Conservation (phyloP, 768 basidiomycete genomes). For the Glaciozyma antarctica region DNA sequence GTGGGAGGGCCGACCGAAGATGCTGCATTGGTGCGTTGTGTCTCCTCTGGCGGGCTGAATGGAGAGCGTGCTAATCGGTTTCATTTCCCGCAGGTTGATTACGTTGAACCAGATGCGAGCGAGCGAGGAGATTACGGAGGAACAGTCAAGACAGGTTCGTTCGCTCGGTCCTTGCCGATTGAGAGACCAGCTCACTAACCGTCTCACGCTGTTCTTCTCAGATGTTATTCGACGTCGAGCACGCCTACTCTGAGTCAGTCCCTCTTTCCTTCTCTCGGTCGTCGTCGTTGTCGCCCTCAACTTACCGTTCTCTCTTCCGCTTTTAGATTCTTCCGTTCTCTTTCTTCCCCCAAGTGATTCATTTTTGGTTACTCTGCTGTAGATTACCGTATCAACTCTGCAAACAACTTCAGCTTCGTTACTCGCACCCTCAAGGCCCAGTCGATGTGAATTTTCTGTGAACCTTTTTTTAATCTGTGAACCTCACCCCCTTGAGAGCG, state of each 20-base stretch:
- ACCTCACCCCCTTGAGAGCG: no score
- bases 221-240: conserved; percentile 93
- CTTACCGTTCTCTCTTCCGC: neutral
- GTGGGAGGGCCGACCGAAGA: conserved; percentile 89
- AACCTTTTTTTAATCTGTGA: no score
- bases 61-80: neutral
- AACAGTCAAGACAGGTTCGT: conserved; percentile 79
- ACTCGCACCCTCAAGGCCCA: no score
- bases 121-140: conserved; percentile 88
- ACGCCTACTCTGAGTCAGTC: conserved; percentile 80
- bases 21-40: conserved; percentile 71
- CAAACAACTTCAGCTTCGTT: no score
- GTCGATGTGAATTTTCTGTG: no score
- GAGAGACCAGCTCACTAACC: no score
- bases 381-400: no score
- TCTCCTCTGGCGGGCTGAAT: neutral
- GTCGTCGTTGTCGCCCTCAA: neutral
- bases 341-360: conserved; percentile 8
- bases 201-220: conserved; percentile 36
- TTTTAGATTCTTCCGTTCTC: conserved; percentile 25
- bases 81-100: conserved; percentile 58
- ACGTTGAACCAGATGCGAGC: conserved; percentile 95
- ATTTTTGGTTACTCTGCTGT: no score
- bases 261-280: conserved; percentile 42
- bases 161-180: neutral